Percentiles rank a stretch among this genome's conserved stretches.
Conservation (phyloP, 2,329 filamentous ascomycete species). For the Hymenoscyphus infarciens region DNA sequence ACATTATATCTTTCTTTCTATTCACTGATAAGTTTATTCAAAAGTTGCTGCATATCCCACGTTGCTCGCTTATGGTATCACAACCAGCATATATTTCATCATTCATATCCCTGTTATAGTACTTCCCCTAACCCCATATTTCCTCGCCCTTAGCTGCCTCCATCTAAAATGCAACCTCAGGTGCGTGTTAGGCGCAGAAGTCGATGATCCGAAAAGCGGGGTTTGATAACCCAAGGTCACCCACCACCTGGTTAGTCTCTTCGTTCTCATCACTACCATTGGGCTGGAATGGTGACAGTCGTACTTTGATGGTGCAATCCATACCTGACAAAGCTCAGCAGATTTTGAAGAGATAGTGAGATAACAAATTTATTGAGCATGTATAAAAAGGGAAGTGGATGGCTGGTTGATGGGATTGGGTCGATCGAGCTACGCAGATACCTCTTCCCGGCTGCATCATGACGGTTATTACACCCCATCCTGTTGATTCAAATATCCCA, state of each 20-base stretch:
- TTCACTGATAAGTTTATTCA: background rate
- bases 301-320: background rate
- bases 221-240: background rate
- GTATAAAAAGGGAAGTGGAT: background rate
- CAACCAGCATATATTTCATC: background rate
- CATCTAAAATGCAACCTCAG: background rate
- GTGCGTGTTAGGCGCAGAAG: background rate
- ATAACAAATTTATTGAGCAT: background rate
- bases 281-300: background rate
- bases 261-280: too few species aligned
- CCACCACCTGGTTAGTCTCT: background rate
- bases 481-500: background rate
- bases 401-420: background rate
- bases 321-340: background rate
- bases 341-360: background rate
- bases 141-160: background rate
- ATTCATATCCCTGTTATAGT: background rate
- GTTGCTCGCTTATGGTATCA: constrained; percentile 2
- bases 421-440: background rate
- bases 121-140: background rate
- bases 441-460: background rate
- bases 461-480: background rate
- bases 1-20: background rate
- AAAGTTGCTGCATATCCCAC: background rate
- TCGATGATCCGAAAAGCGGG: background rate